Conservation (phyloP, 2,329 filamentous ascomycete genomes). For the Arachnopeziza araneosa region DNA sequence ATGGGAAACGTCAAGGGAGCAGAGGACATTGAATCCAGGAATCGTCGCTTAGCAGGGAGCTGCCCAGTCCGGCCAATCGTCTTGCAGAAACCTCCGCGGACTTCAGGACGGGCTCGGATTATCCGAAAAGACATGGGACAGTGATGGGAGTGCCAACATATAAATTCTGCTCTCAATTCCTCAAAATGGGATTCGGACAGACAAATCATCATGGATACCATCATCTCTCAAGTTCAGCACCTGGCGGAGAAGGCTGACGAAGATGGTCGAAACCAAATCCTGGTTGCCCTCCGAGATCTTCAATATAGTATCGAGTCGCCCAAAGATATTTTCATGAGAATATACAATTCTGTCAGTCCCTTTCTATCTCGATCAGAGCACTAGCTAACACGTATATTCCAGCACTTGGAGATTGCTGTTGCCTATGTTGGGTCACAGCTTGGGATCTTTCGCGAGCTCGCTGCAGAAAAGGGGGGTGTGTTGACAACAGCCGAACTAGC, state of each 20-base stretch:
- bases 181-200: not conserved
- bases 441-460: not conserved
- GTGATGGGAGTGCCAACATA: no score
- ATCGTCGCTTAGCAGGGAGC: not conserved
- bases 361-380: not conserved
- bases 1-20: no score
- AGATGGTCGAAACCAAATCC: not conserved
- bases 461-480: not conserved
- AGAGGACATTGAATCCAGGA: no score
- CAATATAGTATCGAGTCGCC: not conserved
- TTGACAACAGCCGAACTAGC: not conserved
- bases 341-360: not conserved
- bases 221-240: not conserved
- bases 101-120: no score
- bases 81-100: not conserved
- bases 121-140: not conserved
- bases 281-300: not conserved
- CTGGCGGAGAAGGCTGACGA: not conserved
- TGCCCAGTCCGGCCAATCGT: not conserved
- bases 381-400: not conserved
- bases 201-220: not conserved
- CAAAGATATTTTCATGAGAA: not conserved
- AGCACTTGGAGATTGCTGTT: not conserved
- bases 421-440: not conserved
- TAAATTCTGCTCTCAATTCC: no score